Base-by-base conservation (phyloP, 768 basidiomycete species). In the Leucosporidium scottii region DNA sequence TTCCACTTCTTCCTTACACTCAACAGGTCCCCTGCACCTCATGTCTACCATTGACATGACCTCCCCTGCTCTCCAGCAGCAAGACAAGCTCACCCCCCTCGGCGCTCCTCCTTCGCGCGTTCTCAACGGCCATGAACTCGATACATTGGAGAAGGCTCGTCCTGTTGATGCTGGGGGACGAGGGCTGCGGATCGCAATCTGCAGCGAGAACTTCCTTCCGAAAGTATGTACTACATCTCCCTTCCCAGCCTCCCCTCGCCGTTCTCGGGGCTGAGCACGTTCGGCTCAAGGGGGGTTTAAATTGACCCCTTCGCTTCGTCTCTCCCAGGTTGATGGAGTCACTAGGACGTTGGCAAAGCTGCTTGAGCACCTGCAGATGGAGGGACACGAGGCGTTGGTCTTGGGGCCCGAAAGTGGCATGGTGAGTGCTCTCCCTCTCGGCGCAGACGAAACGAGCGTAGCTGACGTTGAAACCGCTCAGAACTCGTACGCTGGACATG, bases 381-480 rank as follows among this genome's bases (percentile, higher is more conserved):
- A 79, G 57, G 81, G 82, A 9, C 81, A 82, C 71, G 75, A 79
- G 58, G 79, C 80, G 25, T 77, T 82, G 66, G 76, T 83, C 0
- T 74, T 82, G 17, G 81, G 82, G 0, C 82, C 82, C 0, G 74
- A 76, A 27, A 78, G 78, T 20, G 77, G 77, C 27, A 77, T 80
- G 75, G 74, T 74, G 61, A 54, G 75, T 47, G 59, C 27, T 28
- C 18, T 20, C 55, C 20, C 21, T 25, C 50, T 27, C 31, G 21
- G n/a, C 51, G 48, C 55, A 17, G 9, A 15, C 59, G 31, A 12
- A 17, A 7, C 36, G 18, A 2, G 28, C 36, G 13, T 56, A n/a
- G 27, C 48, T 58, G n/a, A 59, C 49, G 5, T 5, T 36, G 12
- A 1, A 3, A 21, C 21, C 34, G 30, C 18, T 23, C 57, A 77